Base-by-base conservation (phyloP, 2,329 filamentous ascomycete species). In the Huntiella moniliformis region DNA sequence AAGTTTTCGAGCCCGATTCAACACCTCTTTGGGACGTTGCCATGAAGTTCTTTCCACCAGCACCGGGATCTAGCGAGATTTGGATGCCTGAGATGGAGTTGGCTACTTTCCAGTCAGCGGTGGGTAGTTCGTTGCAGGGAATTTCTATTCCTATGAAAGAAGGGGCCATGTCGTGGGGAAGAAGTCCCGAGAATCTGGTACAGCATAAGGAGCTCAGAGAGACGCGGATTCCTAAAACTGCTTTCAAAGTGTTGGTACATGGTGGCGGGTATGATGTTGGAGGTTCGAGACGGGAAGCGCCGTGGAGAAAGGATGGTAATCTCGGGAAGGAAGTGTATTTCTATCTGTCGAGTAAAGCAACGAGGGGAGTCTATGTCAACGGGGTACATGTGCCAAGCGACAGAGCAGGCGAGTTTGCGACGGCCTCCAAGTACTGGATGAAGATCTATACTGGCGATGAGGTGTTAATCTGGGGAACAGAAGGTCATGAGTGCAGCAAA, bases 261-360 rank as follows among this genome's bases (percentile, higher is more conserved):
- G 77, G 73, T 46, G 70, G 77, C 1, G 73, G 73, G 8, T 78
- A 79, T 48, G 79, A 83, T 48, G 67, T 71, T 5, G 22, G 22
- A 28, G 22, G 65, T 65, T 42, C 68, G 66, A 41, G 68, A 72
- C 16, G 44, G 65, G 65, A 33, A 70, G 70, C 44, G 47, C 57
- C 64, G 41, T 61, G 65, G 63, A 50, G 55, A 18, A 51, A 53
- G 11, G 18, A 35, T 4, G 39, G 31, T 22, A 11, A 13, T n/a
- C 22, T 10, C 1, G 52, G 64, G 34, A 51, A 1, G 52, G 53
- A 4, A 59, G 67, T 47, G 2, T 78, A 78, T 3, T 80, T 86
- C 51, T 79, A 75, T 56, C 77, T 95, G 43, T 79, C 80, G 1
- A 92, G 85, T 3, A 85, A 86, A 54, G 80, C 83, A 3, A 79